Evolutionary conservation across 1,284 basidiomycete species (phyloP), one percentile per base, ranked within the genome.

Genomic region (Sporisorium sorghi): DNA sequence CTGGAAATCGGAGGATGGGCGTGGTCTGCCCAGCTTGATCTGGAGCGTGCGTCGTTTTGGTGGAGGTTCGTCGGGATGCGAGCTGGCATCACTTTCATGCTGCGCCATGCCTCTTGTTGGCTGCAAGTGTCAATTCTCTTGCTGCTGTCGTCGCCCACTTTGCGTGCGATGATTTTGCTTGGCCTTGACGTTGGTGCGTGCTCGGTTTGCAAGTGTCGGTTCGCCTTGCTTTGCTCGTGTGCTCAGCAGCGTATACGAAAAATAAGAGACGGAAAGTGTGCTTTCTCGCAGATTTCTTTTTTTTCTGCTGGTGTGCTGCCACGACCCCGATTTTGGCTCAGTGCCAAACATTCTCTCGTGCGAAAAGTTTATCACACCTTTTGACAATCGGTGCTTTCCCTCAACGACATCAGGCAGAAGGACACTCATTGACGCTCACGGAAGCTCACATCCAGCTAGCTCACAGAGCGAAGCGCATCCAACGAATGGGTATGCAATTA

Each of bases 1-100:
- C 12, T 54, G 35, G 7, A 47, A 17, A 19, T 61, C 55, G 26
- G 58, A 30, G 2, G 66, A 19, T 30, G 58, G 66, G 5, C 52
- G 42, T 42, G 72, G 66, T n/a, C 66, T 61, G 26, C 66, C 66
- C 40, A 74, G 52, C 50, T 63, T 70, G 66, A 74, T 74, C 54
- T 74, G 72, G 14, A 74, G 72, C 14, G 58, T 65, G 24, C 72
- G 58, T 35, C 58, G 56, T 24, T 66, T 65, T 5, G 48, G 14
- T 47, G 58, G 53, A 44, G 70, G 70, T 33, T 71, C 58, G 26
- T 71, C 61, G 46, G 61, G 61, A 65, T 71, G 68, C 50, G 61
- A 57, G 40, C 46, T 39, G 48, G 48, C 63, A 49, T 55, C 55
- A 59, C 62, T 51, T 12, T 33, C 48, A 58, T 72, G 58, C 63